Percentiles rank a stretch among this genome's conserved stretches.
Conservation (phyloP, 805 yeast species). For the Saturnispora bothae region DNA sequence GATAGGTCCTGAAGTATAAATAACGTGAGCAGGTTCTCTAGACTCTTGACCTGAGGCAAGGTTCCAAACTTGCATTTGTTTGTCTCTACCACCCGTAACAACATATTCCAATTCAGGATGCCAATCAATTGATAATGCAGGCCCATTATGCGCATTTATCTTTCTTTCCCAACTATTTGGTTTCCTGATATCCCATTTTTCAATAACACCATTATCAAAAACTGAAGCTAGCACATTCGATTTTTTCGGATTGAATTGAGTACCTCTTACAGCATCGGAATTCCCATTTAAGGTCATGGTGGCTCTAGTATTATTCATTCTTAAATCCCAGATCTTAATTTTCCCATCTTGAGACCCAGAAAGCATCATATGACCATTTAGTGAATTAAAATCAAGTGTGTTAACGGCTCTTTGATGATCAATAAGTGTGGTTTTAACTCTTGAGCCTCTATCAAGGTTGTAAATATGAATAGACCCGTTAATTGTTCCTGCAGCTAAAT, state of each 20-base stretch:
- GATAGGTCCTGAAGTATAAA: constrained; percentile 70
- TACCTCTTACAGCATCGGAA: constrained; percentile 59
- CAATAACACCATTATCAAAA: constrained; percentile 82
- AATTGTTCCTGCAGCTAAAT: constrained; percentile 35
- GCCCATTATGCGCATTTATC: constrained; percentile 84
- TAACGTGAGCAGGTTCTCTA: constrained; percentile 54
- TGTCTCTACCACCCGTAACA: constrained; percentile 89
- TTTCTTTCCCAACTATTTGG: constrained; percentile 54
- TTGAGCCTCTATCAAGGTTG: constrained; percentile 23
- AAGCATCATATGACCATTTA: constrained; percentile 31
- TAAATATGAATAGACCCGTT: constrained; percentile 35
- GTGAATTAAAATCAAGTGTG: constrained; percentile 31
- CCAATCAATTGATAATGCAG: constrained; percentile 81
- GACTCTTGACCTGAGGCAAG: constrained; percentile 32
- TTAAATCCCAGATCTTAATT: constrained; percentile 65
- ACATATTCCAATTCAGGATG: constrained; percentile 76
- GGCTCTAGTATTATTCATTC: constrained; percentile 38
- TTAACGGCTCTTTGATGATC: constrained; percentile 40
- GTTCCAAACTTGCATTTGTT: constrained; percentile 70
- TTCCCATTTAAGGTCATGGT: constrained; percentile 44
- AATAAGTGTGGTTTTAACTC: constrained; percentile 23
- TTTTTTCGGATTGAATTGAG: constrained; percentile 43
- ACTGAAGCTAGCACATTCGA: constrained; percentile 58
- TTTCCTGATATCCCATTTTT: constrained; percentile 75
- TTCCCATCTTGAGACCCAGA: constrained; percentile 78